Conservation (phyloP, 371 early-diverging fungal species). For the Cokeromyces recurvatus region DNA sequence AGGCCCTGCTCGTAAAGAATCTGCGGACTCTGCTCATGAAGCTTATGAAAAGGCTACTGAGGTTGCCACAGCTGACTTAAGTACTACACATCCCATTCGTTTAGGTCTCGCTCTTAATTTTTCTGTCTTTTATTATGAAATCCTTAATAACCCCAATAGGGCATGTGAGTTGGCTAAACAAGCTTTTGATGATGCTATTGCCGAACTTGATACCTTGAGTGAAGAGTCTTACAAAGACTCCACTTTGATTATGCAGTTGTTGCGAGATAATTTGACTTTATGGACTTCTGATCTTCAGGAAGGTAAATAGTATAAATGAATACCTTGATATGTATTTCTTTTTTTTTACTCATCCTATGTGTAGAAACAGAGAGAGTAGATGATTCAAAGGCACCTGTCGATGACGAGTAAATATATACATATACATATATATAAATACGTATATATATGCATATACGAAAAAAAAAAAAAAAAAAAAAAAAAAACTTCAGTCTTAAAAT, state of each 20-base stretch:
- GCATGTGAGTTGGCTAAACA: conserved; percentile 99
- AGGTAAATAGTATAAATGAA: conserved; percentile 1
- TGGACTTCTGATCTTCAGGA: conserved; percentile 99
- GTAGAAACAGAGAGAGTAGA: conserved; percentile 22
- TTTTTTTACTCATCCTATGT: no score
- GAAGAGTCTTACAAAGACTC: conserved; percentile 99
- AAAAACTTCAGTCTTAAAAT: no score
- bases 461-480: no score
- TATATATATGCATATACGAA: no score
- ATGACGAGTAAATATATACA: conserved; percentile 28
- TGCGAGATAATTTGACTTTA: conserved; percentile 99
- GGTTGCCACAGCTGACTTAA: conserved; percentile 88
- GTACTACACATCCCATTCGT: conserved; percentile 98
- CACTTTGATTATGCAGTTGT: conserved; percentile 99
- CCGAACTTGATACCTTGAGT: conserved; percentile 94
- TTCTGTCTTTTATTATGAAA: conserved; percentile 99
- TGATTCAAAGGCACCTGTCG: conserved; percentile 19
- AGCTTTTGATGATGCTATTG: conserved; percentile 99
- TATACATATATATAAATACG: no score
- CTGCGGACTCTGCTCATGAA: conserved; percentile 84
- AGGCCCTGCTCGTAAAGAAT: conserved; percentile 79
- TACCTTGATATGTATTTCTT: conserved; percentile 10
- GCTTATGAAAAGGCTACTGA: conserved; percentile 96
- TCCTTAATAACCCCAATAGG: conserved; percentile 95
- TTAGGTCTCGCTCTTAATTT: conserved; percentile 99